phyloP scores from a whole-genome alignment of 768 basidiomycete species.

The Phanerodontia chrysosporium region DNA sequence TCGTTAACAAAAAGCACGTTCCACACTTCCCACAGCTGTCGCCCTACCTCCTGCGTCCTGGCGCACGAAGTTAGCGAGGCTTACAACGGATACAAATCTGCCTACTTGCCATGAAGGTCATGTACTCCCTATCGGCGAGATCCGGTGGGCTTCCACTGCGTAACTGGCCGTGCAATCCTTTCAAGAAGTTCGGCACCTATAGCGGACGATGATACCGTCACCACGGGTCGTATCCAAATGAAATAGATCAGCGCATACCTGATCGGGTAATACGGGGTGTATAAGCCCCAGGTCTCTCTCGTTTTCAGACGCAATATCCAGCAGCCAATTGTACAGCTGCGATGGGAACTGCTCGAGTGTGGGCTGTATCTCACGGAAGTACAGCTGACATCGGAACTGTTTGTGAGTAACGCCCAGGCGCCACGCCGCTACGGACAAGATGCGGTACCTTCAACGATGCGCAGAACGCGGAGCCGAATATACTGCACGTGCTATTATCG shows the following conservation, averaged over 20 bases:
- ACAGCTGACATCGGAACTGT: slow-evolving; percentile 12
- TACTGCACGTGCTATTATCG: slow-evolving; percentile 7
- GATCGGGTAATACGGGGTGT: slow-evolving; percentile 23
- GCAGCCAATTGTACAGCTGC: slow-evolving; percentile 23
- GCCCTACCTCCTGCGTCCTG: slow-evolving; percentile 24
- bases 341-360: slow-evolving; percentile 18
- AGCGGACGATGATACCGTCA: not conserved
- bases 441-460: slow-evolving; percentile 21
- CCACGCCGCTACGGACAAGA: not conserved
- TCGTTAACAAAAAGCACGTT: not conserved
- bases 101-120: slow-evolving; percentile 21
- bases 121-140: slow-evolving; percentile 18
- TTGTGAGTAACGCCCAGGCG: not conserved
- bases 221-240: not conserved
- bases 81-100: not conserved
- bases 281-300: slow-evolving; percentile 22
- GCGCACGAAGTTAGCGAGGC: too few relatives aligned
- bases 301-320: slow-evolving; percentile 22
- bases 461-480: slow-evolving; percentile 26
- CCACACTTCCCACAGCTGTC: not conserved
- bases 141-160: slow-evolving; percentile 19
- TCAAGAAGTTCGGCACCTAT: slow-evolving; percentile 24
- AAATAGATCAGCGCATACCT: slow-evolving; percentile 10
- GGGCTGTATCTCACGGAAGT: slow-evolving; percentile 23
- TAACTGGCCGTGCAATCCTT: slow-evolving; percentile 21